A percentile compares a stretch with the other conserved stretches of the same genome.
phyloP scores from a whole-genome alignment of 345 rosid genomes.

The Arabidopsis arenosa region DNA sequence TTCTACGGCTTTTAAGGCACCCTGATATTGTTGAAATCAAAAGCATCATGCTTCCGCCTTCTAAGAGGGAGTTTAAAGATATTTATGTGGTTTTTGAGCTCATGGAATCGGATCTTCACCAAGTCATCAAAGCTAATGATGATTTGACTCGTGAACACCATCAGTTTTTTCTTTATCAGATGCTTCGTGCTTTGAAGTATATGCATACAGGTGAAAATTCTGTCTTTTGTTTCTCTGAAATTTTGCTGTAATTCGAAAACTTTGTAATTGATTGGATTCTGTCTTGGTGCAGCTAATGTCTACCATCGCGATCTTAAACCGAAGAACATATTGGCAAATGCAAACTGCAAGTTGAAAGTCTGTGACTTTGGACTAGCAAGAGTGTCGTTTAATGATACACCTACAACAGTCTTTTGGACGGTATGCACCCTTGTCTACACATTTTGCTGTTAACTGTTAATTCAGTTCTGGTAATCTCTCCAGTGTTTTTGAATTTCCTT shows the following conservation, averaged over 20 bases:
- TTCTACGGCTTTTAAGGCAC: conserved; percentile 84
- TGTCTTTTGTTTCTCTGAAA: background rate
- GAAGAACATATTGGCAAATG: conserved; percentile 94
- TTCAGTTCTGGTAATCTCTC: conserved; percentile 3
- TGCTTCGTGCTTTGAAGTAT: conserved; percentile 95
- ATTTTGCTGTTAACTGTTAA: background rate
- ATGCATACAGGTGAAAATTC: conserved; percentile 87
- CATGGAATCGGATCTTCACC: conserved; percentile 99
- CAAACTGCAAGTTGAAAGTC: conserved; percentile 95
- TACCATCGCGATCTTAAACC: conserved; percentile 99
- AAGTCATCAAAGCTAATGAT: conserved; percentile 97
- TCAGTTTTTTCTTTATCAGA: conserved; percentile 96
- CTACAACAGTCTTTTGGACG: conserved; percentile 94
- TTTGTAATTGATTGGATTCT: conserved; percentile 36
- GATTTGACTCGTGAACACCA: conserved; percentile 97
- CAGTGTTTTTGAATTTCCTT: conserved; percentile 27
- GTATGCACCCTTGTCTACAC: conserved; percentile 48
- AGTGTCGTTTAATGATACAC: conserved; percentile 90
- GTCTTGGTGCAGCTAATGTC: conserved; percentile 72
- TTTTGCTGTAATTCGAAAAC: conserved; percentile 4
- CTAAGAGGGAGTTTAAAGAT: conserved; percentile 92
- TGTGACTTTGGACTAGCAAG: conserved; percentile 97
- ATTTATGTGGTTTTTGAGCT: conserved; percentile 97
- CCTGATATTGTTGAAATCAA: conserved; percentile 97
- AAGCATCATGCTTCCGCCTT: conserved; percentile 92